Conservation (phyloP, 306 rosid genomes). For the Pueraria montana region DNA sequence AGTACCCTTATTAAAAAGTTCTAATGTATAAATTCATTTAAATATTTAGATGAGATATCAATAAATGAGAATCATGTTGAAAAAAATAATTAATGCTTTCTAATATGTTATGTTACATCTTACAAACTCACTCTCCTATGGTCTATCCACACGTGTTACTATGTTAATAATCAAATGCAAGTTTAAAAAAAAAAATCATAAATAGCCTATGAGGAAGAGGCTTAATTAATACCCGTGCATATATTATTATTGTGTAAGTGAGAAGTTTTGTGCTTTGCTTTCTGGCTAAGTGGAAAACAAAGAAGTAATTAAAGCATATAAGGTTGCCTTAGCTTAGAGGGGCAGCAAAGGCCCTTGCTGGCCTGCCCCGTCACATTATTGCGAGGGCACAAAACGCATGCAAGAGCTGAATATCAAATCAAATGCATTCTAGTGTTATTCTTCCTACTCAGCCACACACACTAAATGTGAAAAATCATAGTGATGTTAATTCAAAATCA, state of each 20-base stretch:
- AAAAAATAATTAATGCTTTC: too few species aligned
- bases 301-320: slow-evolving; percentile 42
- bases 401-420: slow-evolving; percentile 47
- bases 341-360: slow-evolving; percentile 56
- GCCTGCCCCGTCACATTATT: slow-evolving; percentile 49
- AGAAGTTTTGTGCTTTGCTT: slow-evolving; percentile 46
- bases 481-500: slow-evolving; percentile 45
- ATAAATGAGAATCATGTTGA: too few species aligned
- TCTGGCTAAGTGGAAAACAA: slow-evolving; percentile 31
- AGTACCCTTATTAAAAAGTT: background rate
- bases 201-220: background rate
- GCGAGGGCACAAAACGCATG: slow-evolving; percentile 63
- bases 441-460: slow-evolving; percentile 27
- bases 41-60: too few species aligned
- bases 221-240: background rate
- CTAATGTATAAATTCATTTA: too few species aligned
- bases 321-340: slow-evolving; percentile 71
- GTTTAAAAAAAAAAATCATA: background rate
- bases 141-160: slow-evolving; percentile 16
- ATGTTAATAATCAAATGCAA: slow-evolving; percentile 31
- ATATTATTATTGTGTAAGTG: background rate
- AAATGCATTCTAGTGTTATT: slow-evolving; percentile 33
- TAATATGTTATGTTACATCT: background rate
- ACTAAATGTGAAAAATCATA: slow-evolving; percentile 28
- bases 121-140: background rate